Percentiles rank a stretch among this genome's conserved stretches.
These are phyloP conservation scores for Linderina pennispora DNA, from an alignment of 192 early-diverging fungal species.

Conservation along the genomic window DNA sequence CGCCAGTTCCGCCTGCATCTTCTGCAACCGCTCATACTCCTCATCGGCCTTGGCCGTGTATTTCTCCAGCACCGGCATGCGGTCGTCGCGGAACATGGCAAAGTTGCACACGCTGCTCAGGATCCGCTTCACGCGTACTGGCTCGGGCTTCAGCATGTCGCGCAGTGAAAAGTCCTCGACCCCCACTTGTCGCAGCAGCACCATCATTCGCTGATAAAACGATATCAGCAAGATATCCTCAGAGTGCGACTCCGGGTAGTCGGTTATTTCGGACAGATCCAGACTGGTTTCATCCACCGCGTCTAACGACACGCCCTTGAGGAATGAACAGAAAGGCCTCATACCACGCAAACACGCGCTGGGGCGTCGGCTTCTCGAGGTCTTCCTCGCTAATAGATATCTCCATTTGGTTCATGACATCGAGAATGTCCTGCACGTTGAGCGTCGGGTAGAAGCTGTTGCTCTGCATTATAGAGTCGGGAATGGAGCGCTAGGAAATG, in stretches of 20 bases:
- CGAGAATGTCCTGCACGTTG: constrained; percentile 64
- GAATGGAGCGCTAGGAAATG: too few species aligned
- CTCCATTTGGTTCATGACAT: constrained; percentile 70
- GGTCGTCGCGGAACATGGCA: constrained; percentile 82
- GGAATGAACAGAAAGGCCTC: constrained; percentile 63
- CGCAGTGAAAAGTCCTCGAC: constrained; percentile 68
- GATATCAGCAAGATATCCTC: constrained; percentile 59
- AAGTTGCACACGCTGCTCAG: constrained; percentile 85
- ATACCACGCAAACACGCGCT: constrained; percentile 63
- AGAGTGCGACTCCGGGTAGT: constrained; percentile 55
- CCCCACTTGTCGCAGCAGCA: constrained; percentile 64
- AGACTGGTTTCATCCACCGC: constrained; percentile 34
- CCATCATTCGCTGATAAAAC: constrained; percentile 60
- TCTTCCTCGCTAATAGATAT: constrained; percentile 69
- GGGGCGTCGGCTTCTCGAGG: constrained; percentile 60
- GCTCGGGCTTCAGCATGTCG: constrained; percentile 77
- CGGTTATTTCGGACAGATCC: constrained; percentile 30
- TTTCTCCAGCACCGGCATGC: constrained; percentile 58
- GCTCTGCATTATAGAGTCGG: constrained; percentile 13
- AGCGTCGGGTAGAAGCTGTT: constrained; percentile 60
- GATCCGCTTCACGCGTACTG: constrained; percentile 56
- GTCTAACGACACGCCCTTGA: constrained; percentile 59
- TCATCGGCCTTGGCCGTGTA: constrained; percentile 54
- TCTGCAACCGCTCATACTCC: constrained; percentile 29
- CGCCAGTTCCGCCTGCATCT: constrained; percentile 47